Evolutionary conservation across 2,329 filamentous ascomycete species (phyloP), one percentile per base, ranked within the genome.

Genomic region (Thelonectria rubi): DNA sequence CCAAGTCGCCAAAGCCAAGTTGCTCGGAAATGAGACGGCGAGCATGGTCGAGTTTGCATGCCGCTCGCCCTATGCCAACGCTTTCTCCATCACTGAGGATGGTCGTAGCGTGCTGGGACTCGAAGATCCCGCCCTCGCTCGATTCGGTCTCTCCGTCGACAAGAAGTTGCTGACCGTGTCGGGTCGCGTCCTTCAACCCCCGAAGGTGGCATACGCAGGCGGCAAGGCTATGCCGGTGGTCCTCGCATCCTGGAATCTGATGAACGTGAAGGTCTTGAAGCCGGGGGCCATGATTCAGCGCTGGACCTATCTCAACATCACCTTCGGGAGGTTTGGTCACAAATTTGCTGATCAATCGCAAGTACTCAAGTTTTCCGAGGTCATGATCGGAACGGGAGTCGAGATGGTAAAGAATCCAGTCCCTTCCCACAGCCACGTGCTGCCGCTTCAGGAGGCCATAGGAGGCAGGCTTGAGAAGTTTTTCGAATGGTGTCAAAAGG

Each of bases 21-120:
- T 94, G 15, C 82, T 74, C 1, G 79, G 82, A 0, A 75, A 80
- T 0, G 90, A 94, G 71, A 91, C 90, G 0, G 80, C 83, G 0
- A 70, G 78, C 1, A 94, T 95, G 91, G 87, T 94, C 47, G 77
- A 78, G 0, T 92, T 92, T 72, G 90, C 92, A 1, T 91, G 90
- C 58, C 84, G 90, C 4, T 78, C 78, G 0, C 91, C 92, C 0
- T 81, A 82, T 1, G 78, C 83, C 6, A 96, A 94, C 65, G 91
- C 88, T 0, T 72, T 81, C 1, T 90, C 88, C 0, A 90, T 95
- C 68, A 81, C 84, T 2, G 81, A 74, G 0, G 81, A 82, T 9
- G 90, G 86, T 2, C 82, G 87, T 21, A 64, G 78, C 17, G 78
- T 86, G 5, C 80, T 94, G 20, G 84, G 84, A 2, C 80, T 92